Conservation (phyloP, 768 basidiomycete genomes). For the Cystobasidium onofrii region DNA sequence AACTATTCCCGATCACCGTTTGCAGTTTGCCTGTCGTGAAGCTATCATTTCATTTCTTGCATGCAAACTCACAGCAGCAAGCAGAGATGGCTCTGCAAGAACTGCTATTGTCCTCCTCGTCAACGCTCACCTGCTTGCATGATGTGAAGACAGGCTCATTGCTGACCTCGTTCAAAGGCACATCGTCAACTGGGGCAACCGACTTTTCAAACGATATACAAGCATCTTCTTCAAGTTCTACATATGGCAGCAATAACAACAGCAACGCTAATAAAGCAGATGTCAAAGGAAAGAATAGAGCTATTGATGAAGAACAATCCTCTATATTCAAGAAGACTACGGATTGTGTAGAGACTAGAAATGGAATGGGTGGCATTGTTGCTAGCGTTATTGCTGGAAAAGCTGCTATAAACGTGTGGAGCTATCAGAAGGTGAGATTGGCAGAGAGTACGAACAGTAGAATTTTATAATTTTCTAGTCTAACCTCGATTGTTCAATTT, state of each 20-base stretch:
- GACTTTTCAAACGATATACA: constrained; percentile 6
- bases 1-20: not conserved
- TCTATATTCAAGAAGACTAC: constrained; percentile 43
- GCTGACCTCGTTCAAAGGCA: constrained; percentile 35
- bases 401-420: constrained; percentile 77
- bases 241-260: not conserved
- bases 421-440: constrained; percentile 85
- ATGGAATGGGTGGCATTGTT: constrained; percentile 72
- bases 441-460: too few species aligned
- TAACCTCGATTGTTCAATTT: too few species aligned
- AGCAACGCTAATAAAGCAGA: not conserved
- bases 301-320: not conserved
- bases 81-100: constrained; percentile 31
- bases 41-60: not conserved
- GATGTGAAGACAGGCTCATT: constrained; percentile 34
- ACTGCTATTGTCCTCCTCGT: constrained; percentile 34
- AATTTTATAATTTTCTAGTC: too few species aligned
- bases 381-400: constrained; percentile 70
- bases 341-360: constrained; percentile 59
- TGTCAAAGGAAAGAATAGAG: constrained; percentile 2
- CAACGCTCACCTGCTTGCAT: constrained; percentile 34
- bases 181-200: not conserved
- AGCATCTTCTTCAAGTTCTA: not conserved
- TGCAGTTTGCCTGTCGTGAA: not conserved
- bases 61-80: not conserved